Evolutionary conservation across 2,329 filamentous ascomycete species (phyloP).

Genomic region (Paecilomyces formosus): DNA sequence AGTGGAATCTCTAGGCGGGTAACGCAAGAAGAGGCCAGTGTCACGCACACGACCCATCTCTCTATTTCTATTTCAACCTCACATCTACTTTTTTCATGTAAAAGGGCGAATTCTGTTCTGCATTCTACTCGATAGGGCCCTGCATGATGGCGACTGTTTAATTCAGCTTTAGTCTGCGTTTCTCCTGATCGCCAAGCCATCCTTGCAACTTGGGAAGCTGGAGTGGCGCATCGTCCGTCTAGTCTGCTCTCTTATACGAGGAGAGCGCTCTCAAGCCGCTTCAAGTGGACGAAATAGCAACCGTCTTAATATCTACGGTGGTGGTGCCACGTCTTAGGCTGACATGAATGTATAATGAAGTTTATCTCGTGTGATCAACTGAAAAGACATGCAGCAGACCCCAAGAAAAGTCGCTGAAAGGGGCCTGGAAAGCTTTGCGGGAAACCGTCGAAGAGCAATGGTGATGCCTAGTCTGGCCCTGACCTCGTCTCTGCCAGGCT

Average conservation of each 20-base stretch:
- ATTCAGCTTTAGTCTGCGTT: background rate
- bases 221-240: background rate
- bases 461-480: no score
- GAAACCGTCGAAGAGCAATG: no score
- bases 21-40: background rate
- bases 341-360: background rate
- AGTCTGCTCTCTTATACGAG: background rate
- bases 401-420: no score
- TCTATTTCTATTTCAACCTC: background rate
- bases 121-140: background rate
- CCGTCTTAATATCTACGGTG: background rate
- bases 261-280: background rate
- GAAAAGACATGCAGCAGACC: no score
- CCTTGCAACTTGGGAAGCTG: background rate
- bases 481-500: no score
- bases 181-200: background rate
- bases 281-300: background rate
- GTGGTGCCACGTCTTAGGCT: background rate
- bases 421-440: no score
- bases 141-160: background rate
- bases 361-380: background rate
- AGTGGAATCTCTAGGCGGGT: background rate
- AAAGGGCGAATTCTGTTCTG: background rate
- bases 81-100: background rate
- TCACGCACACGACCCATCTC: background rate